phyloP scores from a whole-genome alignment of 2,329 filamentous ascomycete species.

The Neospermospora avenae region DNA sequence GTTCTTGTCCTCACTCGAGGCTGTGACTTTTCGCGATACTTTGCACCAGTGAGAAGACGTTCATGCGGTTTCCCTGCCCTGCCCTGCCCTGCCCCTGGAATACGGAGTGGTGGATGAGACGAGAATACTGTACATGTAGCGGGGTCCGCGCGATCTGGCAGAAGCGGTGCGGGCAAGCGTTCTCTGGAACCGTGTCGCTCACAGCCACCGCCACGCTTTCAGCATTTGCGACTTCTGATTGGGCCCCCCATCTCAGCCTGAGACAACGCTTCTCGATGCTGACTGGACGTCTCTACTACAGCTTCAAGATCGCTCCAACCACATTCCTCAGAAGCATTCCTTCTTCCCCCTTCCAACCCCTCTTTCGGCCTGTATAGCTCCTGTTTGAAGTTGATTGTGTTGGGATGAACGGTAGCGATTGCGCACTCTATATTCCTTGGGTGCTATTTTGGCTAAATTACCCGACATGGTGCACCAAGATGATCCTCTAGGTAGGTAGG shows the following conservation, averaged over 20 bases:
- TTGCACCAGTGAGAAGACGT: neutral
- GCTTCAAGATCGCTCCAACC: neutral
- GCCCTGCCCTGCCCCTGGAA: neutral
- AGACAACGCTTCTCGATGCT: neutral
- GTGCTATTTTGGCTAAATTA: too few species aligned
- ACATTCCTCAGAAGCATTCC: neutral
- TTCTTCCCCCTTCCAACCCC: neutral
- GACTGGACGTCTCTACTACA: neutral
- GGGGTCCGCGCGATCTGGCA: neutral
- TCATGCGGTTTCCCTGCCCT: neutral
- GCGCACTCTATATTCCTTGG: neutral
- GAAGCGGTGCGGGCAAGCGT: neutral
- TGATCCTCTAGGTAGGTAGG: too few species aligned
- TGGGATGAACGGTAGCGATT: slow-evolving; percentile 3
- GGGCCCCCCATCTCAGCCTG: neutral
- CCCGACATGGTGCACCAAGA: too few species aligned
- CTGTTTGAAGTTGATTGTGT: neutral
- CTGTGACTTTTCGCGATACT: neutral
- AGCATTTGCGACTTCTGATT: neutral
- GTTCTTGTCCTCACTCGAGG: neutral
- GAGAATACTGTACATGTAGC: too few species aligned
- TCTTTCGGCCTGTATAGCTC: neutral
- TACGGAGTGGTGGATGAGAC: neutral
- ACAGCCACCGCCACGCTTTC: neutral
- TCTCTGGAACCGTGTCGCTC: neutral